phyloP scores from a whole-genome alignment of 345 rosid species.

The Diplotaxis tenuifolia region DNA sequence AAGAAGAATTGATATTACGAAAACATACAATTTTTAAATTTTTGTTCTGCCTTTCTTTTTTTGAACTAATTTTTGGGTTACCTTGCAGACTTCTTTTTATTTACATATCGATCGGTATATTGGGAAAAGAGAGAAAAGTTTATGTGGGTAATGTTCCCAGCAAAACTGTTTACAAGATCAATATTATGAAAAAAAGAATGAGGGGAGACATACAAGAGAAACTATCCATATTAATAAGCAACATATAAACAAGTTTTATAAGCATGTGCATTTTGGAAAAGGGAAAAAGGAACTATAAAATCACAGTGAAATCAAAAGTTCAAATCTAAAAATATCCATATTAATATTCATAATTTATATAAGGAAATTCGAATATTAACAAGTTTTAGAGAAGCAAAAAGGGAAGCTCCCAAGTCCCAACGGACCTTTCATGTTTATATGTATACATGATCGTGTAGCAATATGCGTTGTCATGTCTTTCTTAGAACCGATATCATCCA shows the following conservation, averaged over 20 bases:
- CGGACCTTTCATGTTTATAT: constrained; percentile 26
- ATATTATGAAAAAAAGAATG: background rate
- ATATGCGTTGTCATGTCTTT: constrained; percentile 40
- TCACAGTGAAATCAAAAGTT: background rate
- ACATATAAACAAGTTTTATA: too few relatives aligned
- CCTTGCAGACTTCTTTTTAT: background rate
- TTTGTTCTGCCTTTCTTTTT: too few relatives aligned
- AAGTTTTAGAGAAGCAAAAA: background rate
- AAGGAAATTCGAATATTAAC: background rate
- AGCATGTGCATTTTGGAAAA: background rate
- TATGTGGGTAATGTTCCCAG: background rate
- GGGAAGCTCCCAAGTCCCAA: background rate
- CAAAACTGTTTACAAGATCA: background rate
- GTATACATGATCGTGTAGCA: constrained; percentile 14
- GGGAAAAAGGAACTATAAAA: background rate
- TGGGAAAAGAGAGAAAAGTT: background rate
- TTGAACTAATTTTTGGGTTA: too few relatives aligned
- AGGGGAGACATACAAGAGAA: background rate
- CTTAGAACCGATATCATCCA: constrained; percentile 10
- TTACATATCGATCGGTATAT: background rate
- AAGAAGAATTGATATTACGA: background rate
- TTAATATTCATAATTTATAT: background rate
- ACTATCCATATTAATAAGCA: too few relatives aligned
- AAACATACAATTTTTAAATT: background rate
- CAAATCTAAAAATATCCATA: background rate